Evolutionary conservation across 2,329 filamentous ascomycete species (phyloP), one percentile per base, ranked within the genome.

Genomic region (Chrysoporthe deuterocubensis): DNA sequence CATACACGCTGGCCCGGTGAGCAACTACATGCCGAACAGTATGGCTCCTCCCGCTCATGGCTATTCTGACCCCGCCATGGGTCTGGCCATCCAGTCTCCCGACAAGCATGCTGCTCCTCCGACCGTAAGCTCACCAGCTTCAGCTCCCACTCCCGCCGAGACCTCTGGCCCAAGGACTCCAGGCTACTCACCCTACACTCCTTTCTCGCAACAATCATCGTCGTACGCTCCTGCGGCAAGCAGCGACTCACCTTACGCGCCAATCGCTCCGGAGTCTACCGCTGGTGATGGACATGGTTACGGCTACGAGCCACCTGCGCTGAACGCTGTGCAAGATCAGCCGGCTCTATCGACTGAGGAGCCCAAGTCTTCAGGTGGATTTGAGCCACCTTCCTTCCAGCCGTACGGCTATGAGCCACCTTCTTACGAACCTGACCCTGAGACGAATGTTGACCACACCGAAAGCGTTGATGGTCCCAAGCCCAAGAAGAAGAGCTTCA

Each of bases 401-500:
- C 84, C 88, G 11, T 85, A 86, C 62, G 76, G 82, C 56, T 88
- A 87, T 72, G 85, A 88, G 70, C 85, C 87, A 1, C 85, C 85
- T 0, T 85, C 86, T 13, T 78, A 79, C 44, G 83, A 89, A 34
- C 83, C 87, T 2, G 82, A 83, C 6, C 76, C 80, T 1, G 81
- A 82, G 21, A 78, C 76, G 32, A 73, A 75, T 16, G 76, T 81
- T 16, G 83, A 84, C 18, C 83, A 85, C 11, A 16, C 40, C n/a
- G 57, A 43, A 8, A 81, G 81, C 1, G 82, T 85, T 14, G 78
- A 83, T 34, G 81, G 82, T 11, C 82, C 85, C 7, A 90, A 87
- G 72, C 83, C 85, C 0, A 92, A 92, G 79, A 92, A 92, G 81
- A 94, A 92, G 77, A 89, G 87, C 32, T 89, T 93, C 73, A 92